These are phyloP conservation scores for Solanum aculeatissimum DNA, from an alignment of 305 asterid genomes.

Conservation along the genomic window DNA sequence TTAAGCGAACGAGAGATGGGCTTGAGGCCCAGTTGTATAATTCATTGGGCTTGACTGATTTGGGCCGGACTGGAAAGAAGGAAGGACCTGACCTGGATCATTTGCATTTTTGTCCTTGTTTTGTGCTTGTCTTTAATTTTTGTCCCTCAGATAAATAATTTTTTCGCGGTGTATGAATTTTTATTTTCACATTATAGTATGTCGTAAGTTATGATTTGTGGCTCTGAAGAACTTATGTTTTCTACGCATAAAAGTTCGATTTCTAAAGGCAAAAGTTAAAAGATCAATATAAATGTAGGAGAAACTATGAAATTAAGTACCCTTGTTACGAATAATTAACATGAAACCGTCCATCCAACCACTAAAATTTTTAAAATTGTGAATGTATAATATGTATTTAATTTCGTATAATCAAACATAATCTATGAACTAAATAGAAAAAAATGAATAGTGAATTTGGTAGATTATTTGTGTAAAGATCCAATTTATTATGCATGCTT, in stretches of 20 bases:
- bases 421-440: not conserved
- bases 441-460: not conserved
- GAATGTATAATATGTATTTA: not conserved
- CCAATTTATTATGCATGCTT: not conserved
- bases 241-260: not conserved
- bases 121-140: not conserved
- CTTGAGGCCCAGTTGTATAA: not conserved
- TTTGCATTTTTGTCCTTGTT: too few relatives aligned
- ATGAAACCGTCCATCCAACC: not conserved
- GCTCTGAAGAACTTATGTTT: not conserved
- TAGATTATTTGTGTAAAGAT: not conserved
- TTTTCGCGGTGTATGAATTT: not conserved
- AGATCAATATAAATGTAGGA: not conserved
- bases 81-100: not conserved
- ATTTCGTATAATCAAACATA: not conserved
- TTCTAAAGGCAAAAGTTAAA: not conserved
- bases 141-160: not conserved
- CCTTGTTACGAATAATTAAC: not conserved
- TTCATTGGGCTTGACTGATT: not conserved
- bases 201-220: not conserved
- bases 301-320: not conserved
- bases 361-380: not conserved
- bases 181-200: not conserved
- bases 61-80: not conserved
- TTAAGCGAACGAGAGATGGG: not conserved